A percentile compares a stretch with the other conserved stretches of the same genome.
Evolutionary conservation across 208 protist species (phyloP).

Genomic region (Wallacemonas sp.): DNA sequence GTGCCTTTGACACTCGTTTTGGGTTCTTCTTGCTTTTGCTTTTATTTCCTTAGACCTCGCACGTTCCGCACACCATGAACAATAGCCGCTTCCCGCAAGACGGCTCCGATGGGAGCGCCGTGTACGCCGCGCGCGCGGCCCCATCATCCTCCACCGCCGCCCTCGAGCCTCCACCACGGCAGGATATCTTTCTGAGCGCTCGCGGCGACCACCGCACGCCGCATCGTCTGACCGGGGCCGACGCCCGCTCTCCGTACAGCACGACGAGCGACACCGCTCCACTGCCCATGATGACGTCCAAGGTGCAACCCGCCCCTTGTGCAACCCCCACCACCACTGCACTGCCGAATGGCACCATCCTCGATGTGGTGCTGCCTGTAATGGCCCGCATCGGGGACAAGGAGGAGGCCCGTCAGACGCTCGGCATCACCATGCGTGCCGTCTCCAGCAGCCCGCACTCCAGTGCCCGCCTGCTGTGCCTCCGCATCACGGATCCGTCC

Average conservation of each 20-base stretch:
- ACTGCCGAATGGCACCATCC: constrained; percentile 19
- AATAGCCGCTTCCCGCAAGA: background rate
- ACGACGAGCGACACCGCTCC: background rate
- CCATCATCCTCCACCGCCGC: no score
- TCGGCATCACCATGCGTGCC: constrained; percentile 42
- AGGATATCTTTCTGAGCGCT: no score
- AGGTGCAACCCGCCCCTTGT: no score
- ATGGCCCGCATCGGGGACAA: constrained; percentile 32
- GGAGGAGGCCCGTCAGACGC: constrained; percentile 34
- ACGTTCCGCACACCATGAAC: no score
- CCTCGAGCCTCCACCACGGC: no score
- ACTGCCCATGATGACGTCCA: constrained; percentile 6
- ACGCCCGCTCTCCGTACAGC: background rate
- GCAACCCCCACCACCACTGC: no score
- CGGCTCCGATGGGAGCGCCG: background rate
- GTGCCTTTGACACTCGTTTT: no score
- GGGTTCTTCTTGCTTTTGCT: no score
- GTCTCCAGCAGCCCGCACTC: constrained; percentile 38
- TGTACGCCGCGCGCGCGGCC: background rate
- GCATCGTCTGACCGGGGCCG: background rate
- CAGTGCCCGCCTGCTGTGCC: constrained; percentile 41
- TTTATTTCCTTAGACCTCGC: no score
- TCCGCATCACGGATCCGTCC: constrained; percentile 74
- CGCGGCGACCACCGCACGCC: background rate
- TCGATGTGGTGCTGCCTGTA: constrained; percentile 49